Evolutionary conservation across 116 monocot species (phyloP).

Genomic region (Trichopus zeylanicus): DNA sequence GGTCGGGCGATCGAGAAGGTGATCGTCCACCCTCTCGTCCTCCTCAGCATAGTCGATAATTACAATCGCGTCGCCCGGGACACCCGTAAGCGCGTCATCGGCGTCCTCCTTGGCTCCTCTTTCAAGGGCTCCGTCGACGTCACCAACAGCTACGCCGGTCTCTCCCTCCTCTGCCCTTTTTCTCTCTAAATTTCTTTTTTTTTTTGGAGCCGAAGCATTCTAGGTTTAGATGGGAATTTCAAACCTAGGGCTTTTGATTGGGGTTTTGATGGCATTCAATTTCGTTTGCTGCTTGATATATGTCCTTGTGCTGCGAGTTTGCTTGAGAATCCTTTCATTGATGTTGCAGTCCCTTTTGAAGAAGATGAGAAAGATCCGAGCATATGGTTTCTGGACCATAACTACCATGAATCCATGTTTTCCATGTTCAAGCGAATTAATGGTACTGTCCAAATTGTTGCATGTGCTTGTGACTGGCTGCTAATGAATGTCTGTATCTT

Average conservation of each 20-base stretch:
- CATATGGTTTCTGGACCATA: constrained; percentile 98
- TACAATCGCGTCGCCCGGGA: constrained; percentile 94
- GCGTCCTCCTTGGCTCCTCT: constrained; percentile 80
- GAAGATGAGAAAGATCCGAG: constrained; percentile 90
- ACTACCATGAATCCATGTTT: constrained; percentile 95
- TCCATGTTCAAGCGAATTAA: constrained; percentile 97
- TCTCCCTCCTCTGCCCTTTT: not conserved
- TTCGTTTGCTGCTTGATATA: too few relatives aligned
- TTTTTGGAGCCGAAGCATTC: too few relatives aligned
- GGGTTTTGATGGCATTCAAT: not conserved
- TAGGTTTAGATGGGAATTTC: not conserved
- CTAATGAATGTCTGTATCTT: not conserved
- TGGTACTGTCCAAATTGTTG: constrained; percentile 27
- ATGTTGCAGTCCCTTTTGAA: constrained; percentile 82
- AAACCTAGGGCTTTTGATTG: too few relatives aligned
- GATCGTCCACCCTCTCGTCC: constrained; percentile 85
- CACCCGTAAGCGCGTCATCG: constrained; percentile 90
- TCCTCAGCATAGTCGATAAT: constrained; percentile 97
- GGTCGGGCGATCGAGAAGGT: constrained; percentile 75
- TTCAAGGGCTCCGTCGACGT: constrained; percentile 82
- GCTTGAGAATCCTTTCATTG: not conserved
- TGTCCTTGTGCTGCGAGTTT: too few relatives aligned
- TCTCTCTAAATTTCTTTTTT: not conserved
- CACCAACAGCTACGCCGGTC: constrained; percentile 95
- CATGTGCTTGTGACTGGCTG: not conserved